phyloP scores from a whole-genome alignment of 352 stramenopile species.

The Pythium apleroticum region DNA sequence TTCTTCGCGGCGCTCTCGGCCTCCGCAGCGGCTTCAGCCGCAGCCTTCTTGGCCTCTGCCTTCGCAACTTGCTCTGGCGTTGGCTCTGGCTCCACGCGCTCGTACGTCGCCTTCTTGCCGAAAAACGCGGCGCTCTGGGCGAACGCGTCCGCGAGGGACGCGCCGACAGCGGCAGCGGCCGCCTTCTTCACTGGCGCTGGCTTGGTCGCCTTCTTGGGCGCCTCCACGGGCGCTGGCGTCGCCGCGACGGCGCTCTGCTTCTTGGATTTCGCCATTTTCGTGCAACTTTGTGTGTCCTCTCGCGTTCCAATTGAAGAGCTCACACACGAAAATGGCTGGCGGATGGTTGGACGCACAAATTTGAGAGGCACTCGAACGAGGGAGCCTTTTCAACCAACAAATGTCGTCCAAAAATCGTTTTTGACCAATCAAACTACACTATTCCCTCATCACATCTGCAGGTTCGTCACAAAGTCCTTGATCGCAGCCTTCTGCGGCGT shows the following conservation, averaged over 20 bases:
- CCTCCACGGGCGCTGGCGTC: constrained; percentile 18
- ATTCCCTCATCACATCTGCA: constrained; percentile 26
- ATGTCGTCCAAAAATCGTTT: constrained; percentile 19
- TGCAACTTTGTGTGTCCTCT: constrained; percentile 41
- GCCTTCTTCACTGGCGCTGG: background rate
- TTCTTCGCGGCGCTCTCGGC: constrained; percentile 4
- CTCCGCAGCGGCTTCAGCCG: constrained; percentile 19
- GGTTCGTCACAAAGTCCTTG: constrained; percentile 73
- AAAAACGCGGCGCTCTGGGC: constrained; percentile 59
- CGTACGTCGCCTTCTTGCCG: constrained; percentile 66
- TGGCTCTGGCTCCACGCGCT: constrained; percentile 12
- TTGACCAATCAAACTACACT: constrained; percentile 22
- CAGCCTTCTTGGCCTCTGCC: background rate
- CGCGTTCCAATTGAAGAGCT: constrained; percentile 20
- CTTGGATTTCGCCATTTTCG: constrained; percentile 23
- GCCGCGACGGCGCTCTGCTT: constrained; percentile 33
- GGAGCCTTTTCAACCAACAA: constrained; percentile 21
- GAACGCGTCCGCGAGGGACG: constrained; percentile 51
- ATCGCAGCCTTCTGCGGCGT: constrained; percentile 74
- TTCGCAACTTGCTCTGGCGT: background rate
- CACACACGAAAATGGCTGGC: constrained; percentile 23
- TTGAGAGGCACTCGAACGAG: constrained; percentile 10
- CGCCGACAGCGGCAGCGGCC: constrained; percentile 1
- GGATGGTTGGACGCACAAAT: constrained; percentile 14
- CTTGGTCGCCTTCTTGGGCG: constrained; percentile 12